Evolutionary conservation across 257 asterid species (phyloP), one percentile per base, ranked within the genome.

Genomic region (Solanum appendiculatum): DNA sequence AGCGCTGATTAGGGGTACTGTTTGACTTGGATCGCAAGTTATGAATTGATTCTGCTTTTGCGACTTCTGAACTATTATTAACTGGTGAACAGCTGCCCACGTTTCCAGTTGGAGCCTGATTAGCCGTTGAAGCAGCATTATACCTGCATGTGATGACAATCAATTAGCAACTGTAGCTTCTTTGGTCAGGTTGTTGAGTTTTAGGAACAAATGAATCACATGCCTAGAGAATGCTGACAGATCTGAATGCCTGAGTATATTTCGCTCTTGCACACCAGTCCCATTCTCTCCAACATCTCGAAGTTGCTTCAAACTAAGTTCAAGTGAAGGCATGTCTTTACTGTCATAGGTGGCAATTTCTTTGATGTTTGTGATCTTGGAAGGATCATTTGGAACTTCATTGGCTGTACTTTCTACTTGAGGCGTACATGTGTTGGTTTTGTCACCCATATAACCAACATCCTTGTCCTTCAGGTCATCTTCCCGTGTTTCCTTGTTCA

Each of bases 171-270:
- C 37, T 46, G 51, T 16, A 39, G 81, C 40, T 44, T 48, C 37
- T 87, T 85, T 75, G 6, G 34, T 37, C 42, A 27, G 84, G 42
- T 16, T 54, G 42, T 63, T 69, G 6, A 33, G 66, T 64, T 74
- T 56, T 69, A 75, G 81, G 84, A 27, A 77, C 66, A 27, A 31
- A 51, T 29, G 36, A 48, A 48, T 54, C 75, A 3, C 84, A 2
- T 84, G 89, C 94, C 94, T 92, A 86, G 93, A 91, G 86, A 92
- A 92, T 16, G 94, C 94, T 18, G 94, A 92, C 48, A 87, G 91
- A 64, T 87, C 92, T 11, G 94, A 92, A 82, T 87, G 94, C 85
- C 90, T 90, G 86, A 92, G 88, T 86, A 89, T 36, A 58, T 91
- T 91, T 34, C 88, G 91, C 88, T 89, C 93, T 84, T 81, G 92